phyloP scores from a whole-genome alignment of 768 basidiomycete species.

The Trametes maxima region DNA sequence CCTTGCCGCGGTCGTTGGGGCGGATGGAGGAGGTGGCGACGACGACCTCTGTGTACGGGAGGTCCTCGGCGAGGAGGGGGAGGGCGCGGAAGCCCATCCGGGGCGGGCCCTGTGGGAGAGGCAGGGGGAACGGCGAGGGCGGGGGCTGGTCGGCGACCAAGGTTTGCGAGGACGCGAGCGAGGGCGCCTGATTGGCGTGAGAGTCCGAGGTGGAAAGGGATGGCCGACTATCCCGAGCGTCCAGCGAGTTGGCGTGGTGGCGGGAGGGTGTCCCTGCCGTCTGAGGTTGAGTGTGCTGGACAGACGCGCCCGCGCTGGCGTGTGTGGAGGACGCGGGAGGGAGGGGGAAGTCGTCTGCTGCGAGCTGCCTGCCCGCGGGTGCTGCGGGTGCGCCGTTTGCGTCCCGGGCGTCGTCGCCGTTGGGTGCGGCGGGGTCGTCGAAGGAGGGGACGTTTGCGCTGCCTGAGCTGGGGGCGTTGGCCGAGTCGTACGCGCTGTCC shows the following conservation, averaged over 20 bases:
- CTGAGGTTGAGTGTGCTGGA: slow-evolving; percentile 4
- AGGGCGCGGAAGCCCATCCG: slow-evolving; percentile 64
- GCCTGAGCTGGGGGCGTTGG: slow-evolving; percentile 12
- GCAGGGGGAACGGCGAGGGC: slow-evolving; percentile 31
- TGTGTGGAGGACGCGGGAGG: slow-evolving; percentile 34
- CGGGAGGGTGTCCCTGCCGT: slow-evolving; percentile 20
- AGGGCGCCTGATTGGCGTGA: slow-evolving; percentile 15
- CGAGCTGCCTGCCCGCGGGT: slow-evolving; percentile 38
- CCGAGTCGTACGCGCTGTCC: slow-evolving; percentile 42
- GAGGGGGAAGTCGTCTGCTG: slow-evolving; percentile 55
- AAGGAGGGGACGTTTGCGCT: slow-evolving; percentile 14
- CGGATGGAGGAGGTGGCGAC: slow-evolving; percentile 85
- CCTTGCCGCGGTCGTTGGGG: slow-evolving; percentile 89
- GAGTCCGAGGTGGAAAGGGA: slow-evolving; percentile 22
- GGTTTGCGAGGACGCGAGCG: slow-evolving; percentile 26
- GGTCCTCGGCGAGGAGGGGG: slow-evolving; percentile 68
- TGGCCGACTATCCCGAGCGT: slow-evolving; percentile 12
- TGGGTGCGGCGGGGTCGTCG: slow-evolving; percentile 24
- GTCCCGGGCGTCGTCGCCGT: slow-evolving; percentile 20
- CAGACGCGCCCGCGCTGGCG: slow-evolving; percentile 1
- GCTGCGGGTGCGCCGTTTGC: slow-evolving; percentile 16
- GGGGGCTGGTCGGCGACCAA: slow-evolving; percentile 26
- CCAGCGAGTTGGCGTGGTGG: slow-evolving; percentile 10
- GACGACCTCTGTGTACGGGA: slow-evolving; percentile 66
- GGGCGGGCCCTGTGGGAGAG: slow-evolving; percentile 32